Evolutionary conservation across 2,329 filamentous ascomycete genomes (phyloP).

Genomic region (Malbranchea cinnamomea): DNA sequence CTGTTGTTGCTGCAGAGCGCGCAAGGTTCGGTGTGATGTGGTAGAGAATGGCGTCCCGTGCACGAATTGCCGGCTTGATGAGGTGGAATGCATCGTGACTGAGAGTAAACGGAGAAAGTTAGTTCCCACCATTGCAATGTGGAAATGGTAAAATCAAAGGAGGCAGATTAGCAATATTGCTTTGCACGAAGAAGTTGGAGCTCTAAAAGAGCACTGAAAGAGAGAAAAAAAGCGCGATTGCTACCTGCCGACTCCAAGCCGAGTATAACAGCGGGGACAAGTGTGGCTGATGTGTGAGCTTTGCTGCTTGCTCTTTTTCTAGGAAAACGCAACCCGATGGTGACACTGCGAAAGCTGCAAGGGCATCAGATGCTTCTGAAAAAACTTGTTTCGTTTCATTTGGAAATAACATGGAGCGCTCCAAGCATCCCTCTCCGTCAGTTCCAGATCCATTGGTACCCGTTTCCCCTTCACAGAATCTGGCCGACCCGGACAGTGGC

Average conservation of each 20-base stretch:
- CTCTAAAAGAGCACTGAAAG: conserved; percentile 6
- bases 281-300: no score
- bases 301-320: no score
- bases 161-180: no score
- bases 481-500: conserved; percentile 33
- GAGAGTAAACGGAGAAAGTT: conserved; percentile 41
- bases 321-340: conserved; percentile 28
- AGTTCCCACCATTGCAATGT: conserved; percentile 15
- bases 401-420: conserved; percentile 15
- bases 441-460: conserved; percentile 14
- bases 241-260: no score
- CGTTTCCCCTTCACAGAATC: conserved; percentile 30
- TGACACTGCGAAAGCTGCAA: conserved; percentile 21
- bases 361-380: conserved; percentile 21
- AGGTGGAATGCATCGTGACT: conserved; percentile 14
- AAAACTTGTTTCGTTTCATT: conserved; percentile 18
- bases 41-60: conserved; percentile 30
- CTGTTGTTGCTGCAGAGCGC: conserved; percentile 36
- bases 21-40: conserved; percentile 38
- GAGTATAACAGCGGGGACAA: no score
- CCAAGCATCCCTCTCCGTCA: conserved; percentile 12
- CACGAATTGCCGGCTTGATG: conserved; percentile 17
- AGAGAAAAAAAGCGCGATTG: no score
- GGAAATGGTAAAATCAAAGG: no score
- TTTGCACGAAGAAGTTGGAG: conserved; percentile 9